phyloP scores from a whole-genome alignment of 2,329 filamentous ascomycete species.

The Myriangium duriaei region DNA sequence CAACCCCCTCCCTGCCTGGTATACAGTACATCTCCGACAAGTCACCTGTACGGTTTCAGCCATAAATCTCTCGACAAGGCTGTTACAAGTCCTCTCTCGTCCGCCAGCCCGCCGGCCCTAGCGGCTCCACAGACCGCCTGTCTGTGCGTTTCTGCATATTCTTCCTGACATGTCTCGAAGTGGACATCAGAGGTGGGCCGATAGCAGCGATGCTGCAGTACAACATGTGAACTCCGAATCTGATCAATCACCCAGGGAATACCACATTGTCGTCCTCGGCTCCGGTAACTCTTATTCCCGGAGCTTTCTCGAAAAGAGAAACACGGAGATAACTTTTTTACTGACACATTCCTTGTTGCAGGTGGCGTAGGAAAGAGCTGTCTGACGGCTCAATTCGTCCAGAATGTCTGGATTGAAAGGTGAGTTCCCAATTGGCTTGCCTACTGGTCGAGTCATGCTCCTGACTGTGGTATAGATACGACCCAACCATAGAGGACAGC shows the following conservation, averaged over 20 bases:
- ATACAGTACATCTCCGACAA: too few species aligned
- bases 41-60: too few species aligned
- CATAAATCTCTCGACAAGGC: too few species aligned
- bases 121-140: slow-evolving; percentile 4
- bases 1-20: too few species aligned
- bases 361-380: slow-evolving; percentile 89
- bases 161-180: slow-evolving; percentile 19
- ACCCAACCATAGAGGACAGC: slow-evolving; percentile 50
- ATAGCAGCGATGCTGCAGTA: too few species aligned
- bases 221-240: neutral
- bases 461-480: slow-evolving; percentile 44
- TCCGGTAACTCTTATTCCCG: too few species aligned
- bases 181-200: slow-evolving; percentile 18
- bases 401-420: slow-evolving; percentile 14
- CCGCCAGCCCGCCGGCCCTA: too few species aligned
- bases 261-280: slow-evolving; percentile 71
- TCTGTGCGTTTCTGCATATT: slow-evolving; percentile 7
- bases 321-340: too few species aligned
- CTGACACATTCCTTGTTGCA: slow-evolving; percentile 34
- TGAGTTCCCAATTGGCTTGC: slow-evolving; percentile 1
- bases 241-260: slow-evolving; percentile 43
- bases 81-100: too few species aligned
- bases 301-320: too few species aligned
- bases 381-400: slow-evolving; percentile 56
- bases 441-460: neutral